Conservation (phyloP, 768 basidiomycete species). For the Suillus subaureus region DNA sequence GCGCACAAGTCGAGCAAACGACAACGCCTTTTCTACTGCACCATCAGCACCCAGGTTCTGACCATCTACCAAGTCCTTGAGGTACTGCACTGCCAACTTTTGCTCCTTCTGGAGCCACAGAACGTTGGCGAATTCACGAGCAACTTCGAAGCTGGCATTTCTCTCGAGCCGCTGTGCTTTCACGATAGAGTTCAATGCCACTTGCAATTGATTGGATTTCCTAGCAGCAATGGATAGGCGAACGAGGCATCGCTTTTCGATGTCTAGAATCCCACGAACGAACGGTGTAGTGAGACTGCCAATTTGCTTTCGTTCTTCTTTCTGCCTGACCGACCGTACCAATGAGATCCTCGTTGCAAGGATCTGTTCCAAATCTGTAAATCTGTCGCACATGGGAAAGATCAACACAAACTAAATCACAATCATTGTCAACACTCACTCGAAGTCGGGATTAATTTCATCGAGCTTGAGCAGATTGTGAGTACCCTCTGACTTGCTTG, state of each 20-base stretch:
- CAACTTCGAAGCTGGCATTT: constrained; percentile 51
- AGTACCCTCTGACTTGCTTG: constrained; percentile 35
- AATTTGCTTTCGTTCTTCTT: constrained; percentile 75
- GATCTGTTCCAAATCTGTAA: constrained; percentile 72
- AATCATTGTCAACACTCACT: constrained; percentile 48
- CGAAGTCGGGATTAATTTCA: constrained; percentile 56
- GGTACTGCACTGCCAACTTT: constrained; percentile 74
- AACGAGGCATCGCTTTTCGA: constrained; percentile 74
- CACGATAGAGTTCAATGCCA: constrained; percentile 84
- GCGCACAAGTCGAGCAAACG: constrained; percentile 69
- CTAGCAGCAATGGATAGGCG: constrained; percentile 75
- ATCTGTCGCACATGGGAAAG: constrained; percentile 45
- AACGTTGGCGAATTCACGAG: constrained; percentile 85
- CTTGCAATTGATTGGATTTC: constrained; percentile 64
- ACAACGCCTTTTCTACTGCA: constrained; percentile 39
- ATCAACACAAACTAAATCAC: not conserved
- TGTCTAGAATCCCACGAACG: constrained; percentile 46
- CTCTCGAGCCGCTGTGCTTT: constrained; percentile 67
- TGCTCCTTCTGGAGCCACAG: constrained; percentile 90
- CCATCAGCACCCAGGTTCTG: constrained; percentile 16
- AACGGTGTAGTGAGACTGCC: constrained; percentile 68
- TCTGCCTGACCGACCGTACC: constrained; percentile 67
- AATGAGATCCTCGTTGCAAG: constrained; percentile 82
- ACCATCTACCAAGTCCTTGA: constrained; percentile 44
- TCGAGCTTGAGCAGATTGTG: constrained; percentile 46